Evolutionary conservation across 345 rosid genomes (phyloP), one percentile per base, ranked within the genome.

Genomic region (Camelina sativa): DNA sequence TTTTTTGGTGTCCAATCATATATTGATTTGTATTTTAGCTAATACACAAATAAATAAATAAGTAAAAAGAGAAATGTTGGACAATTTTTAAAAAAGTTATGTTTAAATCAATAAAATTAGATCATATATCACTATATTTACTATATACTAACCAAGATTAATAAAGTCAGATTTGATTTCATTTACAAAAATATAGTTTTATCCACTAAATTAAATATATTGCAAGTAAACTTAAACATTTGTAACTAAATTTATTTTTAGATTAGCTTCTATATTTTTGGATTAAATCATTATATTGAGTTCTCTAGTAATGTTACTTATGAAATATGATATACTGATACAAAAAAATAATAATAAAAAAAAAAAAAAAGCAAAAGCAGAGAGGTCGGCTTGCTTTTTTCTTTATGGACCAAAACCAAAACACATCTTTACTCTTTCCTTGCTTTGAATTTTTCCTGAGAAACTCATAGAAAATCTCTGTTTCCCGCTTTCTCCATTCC

Each of bases 351-450:
- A 19, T 67, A 74, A 34, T 37, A 70, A 13, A 43, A 37, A 20
- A 55, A 20, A 43, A 13, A 56, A 20, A 67, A 75, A 67, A 54
- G 25, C 13, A 40, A 58, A 59, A 65, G 72, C 58, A 1, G 65
- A 34, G 58, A 34, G 58, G 52, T 35, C 4, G 52, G 52, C 65
- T 69, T 8, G 52, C 65, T 76, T 76, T 76, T 76, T 53, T 34
- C 75, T 76, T 69, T 69, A 76, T 76, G 75, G 75, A 68, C 63
- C 38, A 40, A 44, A 16, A 3, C 9, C 22, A 3, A 50, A 50
- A 55, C 25, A 40, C 16, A 52, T 2, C 65, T 46, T 62, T 69
- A 1, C 43, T 25, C 57, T 44, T 53, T 62, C 55, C 20, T 2
- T 50, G 28, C 69, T 69, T 34, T 5, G 44, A 67, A 34, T 50